phyloP scores from a whole-genome alignment of 2,329 filamentous ascomycete genomes.

The Talaromyces piceae region DNA sequence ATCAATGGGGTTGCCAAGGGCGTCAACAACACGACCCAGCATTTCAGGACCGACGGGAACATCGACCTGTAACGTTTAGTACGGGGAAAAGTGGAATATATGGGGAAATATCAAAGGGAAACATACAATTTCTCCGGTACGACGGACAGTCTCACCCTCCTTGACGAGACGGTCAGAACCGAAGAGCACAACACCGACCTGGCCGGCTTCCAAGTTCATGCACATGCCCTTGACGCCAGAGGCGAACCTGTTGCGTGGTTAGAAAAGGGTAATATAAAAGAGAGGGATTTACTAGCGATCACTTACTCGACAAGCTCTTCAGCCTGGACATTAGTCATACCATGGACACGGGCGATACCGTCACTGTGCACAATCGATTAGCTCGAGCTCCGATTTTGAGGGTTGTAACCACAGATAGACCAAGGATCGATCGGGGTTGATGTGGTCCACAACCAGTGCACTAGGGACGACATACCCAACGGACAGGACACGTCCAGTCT shows the following conservation, averaged over 20 bases:
- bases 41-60: conserved; percentile 88
- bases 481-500: conserved; percentile 97
- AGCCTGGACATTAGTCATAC: conserved; percentile 99
- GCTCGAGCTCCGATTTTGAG: not conserved
- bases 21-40: conserved; percentile 96
- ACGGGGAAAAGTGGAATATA: not conserved
- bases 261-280: too few species aligned
- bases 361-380: conserved; percentile 57
- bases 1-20: conserved; percentile 98
- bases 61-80: conserved; percentile 61
- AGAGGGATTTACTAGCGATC: conserved; percentile 14
- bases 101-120: not conserved
- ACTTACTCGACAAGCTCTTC: conserved; percentile 99
- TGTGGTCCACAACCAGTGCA: not conserved
- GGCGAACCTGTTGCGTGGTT: conserved; percentile 64
- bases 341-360: conserved; percentile 99
- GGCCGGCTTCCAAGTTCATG: conserved; percentile 99
- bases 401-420: not conserved
- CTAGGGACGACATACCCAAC: conserved; percentile 73
- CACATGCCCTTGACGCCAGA: conserved; percentile 99
- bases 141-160: conserved; percentile 99
- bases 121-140: conserved; percentile 97
- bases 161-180: conserved; percentile 99
- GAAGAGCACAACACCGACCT: conserved; percentile 99
- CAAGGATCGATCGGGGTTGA: not conserved